Evolutionary conservation across 1,284 basidiomycete genomes (phyloP).

Genomic region (Waitea zeae): DNA sequence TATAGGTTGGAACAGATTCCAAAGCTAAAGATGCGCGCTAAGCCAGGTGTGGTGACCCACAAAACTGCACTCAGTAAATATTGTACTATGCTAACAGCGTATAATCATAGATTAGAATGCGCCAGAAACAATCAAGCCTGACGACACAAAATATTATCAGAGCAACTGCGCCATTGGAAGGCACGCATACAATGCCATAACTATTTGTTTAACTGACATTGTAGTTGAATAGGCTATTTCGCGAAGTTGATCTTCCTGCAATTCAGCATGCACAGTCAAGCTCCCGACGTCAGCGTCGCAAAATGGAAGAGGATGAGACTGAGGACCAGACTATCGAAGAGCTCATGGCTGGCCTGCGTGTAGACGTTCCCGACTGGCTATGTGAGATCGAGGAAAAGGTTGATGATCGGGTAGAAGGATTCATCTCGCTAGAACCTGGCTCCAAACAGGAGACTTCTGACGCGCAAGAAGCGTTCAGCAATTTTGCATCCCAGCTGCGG

Average conservation of each 20-base stretch:
- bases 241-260: constrained; percentile 33
- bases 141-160: constrained; percentile 24
- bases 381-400: too few relatives aligned
- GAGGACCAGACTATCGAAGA: constrained; percentile 8
- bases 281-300: constrained; percentile 4
- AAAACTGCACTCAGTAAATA: too few relatives aligned
- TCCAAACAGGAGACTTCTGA: too few relatives aligned
- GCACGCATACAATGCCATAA: too few relatives aligned
- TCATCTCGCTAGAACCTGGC: constrained; percentile 11
- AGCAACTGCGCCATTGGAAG: constrained; percentile 35
- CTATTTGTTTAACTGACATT: too few relatives aligned
- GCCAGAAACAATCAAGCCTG: constrained; percentile 29
- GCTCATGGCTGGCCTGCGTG: constrained; percentile 11
- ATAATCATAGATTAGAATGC: constrained; percentile 55
- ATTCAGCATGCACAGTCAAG: constrained; percentile 11
- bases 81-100: too few relatives aligned
- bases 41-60: too few relatives aligned
- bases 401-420: constrained; percentile 10
- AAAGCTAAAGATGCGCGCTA: constrained; percentile 16
- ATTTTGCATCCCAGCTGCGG: constrained; percentile 28
- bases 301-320: constrained; percentile 8
- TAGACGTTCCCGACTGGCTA: too few relatives aligned
- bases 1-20: constrained; percentile 32
- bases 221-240: too few relatives aligned
- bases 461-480: constrained; percentile 19